Evolutionary conservation across 306 rosid species (phyloP).

Genomic region (Prunus dulcis): DNA sequence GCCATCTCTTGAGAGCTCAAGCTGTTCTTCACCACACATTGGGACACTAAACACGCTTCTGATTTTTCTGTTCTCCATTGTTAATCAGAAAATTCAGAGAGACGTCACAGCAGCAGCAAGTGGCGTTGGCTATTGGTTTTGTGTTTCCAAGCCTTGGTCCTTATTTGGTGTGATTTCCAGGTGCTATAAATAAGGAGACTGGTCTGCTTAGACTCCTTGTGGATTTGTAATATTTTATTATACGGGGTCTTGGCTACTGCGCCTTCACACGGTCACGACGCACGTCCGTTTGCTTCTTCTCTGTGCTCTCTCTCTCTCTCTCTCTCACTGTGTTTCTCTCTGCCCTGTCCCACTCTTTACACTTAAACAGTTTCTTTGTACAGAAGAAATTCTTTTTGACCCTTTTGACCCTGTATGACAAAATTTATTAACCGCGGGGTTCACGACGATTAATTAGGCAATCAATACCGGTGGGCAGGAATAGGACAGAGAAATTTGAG

Average conservation of each 20-base stretch:
- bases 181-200: background rate
- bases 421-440: no score
- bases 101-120: background rate
- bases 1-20: conserved; percentile 76
- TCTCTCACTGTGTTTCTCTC: no score
- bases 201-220: background rate
- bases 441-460: no score
- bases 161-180: background rate
- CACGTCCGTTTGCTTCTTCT: background rate
- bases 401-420: no score
- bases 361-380: no score
- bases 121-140: background rate
- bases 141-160: background rate
- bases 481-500: no score
- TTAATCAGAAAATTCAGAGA: background rate
- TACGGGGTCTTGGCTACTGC: background rate
- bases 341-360: no score
- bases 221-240: background rate
- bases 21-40: conserved; percentile 56
- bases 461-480: no score
- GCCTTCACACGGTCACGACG: background rate
- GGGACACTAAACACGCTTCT: conserved; percentile 32
- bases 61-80: conserved; percentile 21
- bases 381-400: no score
- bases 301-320: background rate